Base-by-base conservation (phyloP, 2,329 filamentous ascomycete genomes). In the Colletotrichum sp. region DNA sequence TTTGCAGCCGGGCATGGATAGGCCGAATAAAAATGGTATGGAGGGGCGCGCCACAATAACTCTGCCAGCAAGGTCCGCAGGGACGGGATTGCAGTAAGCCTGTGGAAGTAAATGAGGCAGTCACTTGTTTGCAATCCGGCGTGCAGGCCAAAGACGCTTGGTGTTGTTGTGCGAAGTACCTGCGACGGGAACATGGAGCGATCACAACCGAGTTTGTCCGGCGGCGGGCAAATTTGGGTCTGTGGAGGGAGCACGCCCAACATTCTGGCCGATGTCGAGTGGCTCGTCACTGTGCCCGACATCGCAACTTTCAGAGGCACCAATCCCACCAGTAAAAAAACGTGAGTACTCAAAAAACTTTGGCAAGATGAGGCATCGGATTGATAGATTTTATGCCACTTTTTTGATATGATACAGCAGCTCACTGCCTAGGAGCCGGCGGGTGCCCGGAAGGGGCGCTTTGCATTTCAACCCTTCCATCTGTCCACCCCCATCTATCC, bases 361-460 rank as follows among this genome's bases (percentile, higher is more conserved):
- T 60, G 28, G 36, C 16, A 52, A 39, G 66, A 63, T 24, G 44
- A 32, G 71, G 75, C 75, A 75, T 63, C 36, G 60, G 21, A 71
- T 76, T 76, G 67, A 76, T 63, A 75, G 49, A 63, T 71, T 71
- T 71, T 59, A 76, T 76, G 72, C 71, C 75, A 62, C 36, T 75
- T 67, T 70, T 75, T 71, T 75, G 52, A 62, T 75, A 76, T 76
- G 75, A 71, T 76, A 76, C 75, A 76, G 75, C 60, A 75, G 70
- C 70, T 69, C 74, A 65, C 59, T 52, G 59, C 59, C 49, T 52
- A 52, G 59, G 70, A 69, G 74, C 74, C 65, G 74, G 70, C 64
- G 65, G 74, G 70, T 73, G 60, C 65, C 71, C 59, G 70, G 70
- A 73, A 44, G 70, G 39, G 34, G 36, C 24, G 44, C 24, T 24